Conservation (phyloP, 805 yeast species). For the Candida tammaniensis region DNA sequence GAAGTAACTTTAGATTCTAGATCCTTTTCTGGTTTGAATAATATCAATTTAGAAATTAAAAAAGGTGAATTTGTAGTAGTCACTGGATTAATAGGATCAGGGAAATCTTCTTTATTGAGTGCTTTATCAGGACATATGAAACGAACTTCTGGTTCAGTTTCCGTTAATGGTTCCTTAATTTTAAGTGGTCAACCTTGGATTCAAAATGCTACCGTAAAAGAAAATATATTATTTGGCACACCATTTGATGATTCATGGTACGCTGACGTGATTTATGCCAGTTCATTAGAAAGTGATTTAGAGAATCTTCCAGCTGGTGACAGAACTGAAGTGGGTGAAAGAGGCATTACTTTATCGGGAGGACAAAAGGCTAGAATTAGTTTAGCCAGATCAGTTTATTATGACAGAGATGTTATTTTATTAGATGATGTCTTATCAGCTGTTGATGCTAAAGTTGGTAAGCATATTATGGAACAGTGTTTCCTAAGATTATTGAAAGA, state of each 20-base stretch:
- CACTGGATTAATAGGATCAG: constrained; percentile 35
- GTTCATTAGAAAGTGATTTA: constrained; percentile 26
- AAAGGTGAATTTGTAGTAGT: constrained; percentile 33
- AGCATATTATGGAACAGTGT: constrained; percentile 28
- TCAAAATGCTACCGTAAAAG: constrained; percentile 31
- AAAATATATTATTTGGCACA: constrained; percentile 28
- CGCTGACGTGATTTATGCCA: constrained; percentile 21
- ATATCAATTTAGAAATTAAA: constrained; percentile 22
- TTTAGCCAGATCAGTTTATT: constrained; percentile 32
- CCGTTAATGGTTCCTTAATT: constrained; percentile 24
- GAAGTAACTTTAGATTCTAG: constrained; percentile 1
- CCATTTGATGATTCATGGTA: constrained; percentile 21
- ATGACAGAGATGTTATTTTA: constrained; percentile 24
- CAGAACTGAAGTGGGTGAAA: constrained; percentile 30
- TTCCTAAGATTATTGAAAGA: constrained; percentile 20
- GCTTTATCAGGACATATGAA: constrained; percentile 39
- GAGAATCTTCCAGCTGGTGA: constrained; percentile 28
- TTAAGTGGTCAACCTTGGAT: constrained; percentile 35
- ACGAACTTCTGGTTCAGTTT: constrained; percentile 23
- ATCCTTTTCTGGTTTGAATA: constrained; percentile 22
- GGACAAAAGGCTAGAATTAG: constrained; percentile 33
- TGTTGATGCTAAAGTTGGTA: constrained; percentile 34
- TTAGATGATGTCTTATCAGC: constrained; percentile 32
- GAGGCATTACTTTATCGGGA: constrained; percentile 34
- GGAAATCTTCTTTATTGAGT: constrained; percentile 32